Evolutionary conservation across 2,329 filamentous ascomycete genomes (phyloP), one percentile per base, ranked within the genome.

Genomic region (Colletotrichum lentis): DNA sequence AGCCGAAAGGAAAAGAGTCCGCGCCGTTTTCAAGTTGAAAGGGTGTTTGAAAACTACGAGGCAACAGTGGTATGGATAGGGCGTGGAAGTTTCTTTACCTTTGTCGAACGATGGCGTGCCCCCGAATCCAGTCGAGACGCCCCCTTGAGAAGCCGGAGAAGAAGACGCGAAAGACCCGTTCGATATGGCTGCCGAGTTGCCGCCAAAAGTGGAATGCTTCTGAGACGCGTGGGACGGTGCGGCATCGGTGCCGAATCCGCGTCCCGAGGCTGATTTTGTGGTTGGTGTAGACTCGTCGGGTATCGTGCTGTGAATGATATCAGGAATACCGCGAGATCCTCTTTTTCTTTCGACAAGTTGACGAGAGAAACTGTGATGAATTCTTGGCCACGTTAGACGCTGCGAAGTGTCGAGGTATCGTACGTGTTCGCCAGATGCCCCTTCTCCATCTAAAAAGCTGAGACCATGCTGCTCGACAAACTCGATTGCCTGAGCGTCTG

Each of bases 381-480:
- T 76, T 57, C 84, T 81, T 27, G 82, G 82, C 63, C 84, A 83
- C 18, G 82, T 80, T 11, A 87, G 75, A 3, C 78, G 73, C 20
- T 78, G 77, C 35, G 78, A 79, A 69, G 79, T 81, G 61, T 82
- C 75, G 6, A 86, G 73, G 73, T 77, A 72, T 69, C 77, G 63
- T 69, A 77, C 72, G 69, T 77, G 64, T 71, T 83, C 71, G 72
- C 77, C 69, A 50, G 79, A 77, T 10, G 75, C 67, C 3, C 78
- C 73, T 8, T 76, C 74, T 35, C 77, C 76, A 39, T 76, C 69
- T 1, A 82, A 77, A 60, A 90, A 88, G 24, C 81, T 78, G 37
- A 90, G 79, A 10, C 82, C 82, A 65, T 89, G 86, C n/a, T 83
- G 77, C 71, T 86, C 83, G 0, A 87, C 88, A 76, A 93, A 90